phyloP scores from a whole-genome alignment of 305 asterid species.

The Fraxinus paxiana region DNA sequence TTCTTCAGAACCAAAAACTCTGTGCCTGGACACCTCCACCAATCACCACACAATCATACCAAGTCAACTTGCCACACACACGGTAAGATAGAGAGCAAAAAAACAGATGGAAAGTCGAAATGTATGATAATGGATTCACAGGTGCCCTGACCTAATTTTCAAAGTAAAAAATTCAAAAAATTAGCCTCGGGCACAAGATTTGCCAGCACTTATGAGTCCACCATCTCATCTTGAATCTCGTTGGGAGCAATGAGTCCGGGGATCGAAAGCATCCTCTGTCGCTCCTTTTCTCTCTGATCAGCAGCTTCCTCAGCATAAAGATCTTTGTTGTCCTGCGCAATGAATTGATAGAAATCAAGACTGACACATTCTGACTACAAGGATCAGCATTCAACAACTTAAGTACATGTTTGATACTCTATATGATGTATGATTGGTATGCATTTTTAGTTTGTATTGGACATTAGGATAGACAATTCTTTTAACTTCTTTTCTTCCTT shows the following conservation, averaged over 20 bases:
- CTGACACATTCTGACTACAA: neutral
- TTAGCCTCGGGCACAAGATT: slow-evolving; percentile 22
- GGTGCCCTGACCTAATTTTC: slow-evolving; percentile 22
- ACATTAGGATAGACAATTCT: neutral
- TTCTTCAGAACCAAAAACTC: slow-evolving; percentile 28
- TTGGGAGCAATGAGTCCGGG: slow-evolving; percentile 90
- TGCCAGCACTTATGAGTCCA: slow-evolving; percentile 46
- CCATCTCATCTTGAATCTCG: slow-evolving; percentile 91
- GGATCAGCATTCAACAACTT: neutral
- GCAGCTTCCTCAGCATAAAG: slow-evolving; percentile 97
- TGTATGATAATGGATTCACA: slow-evolving; percentile 19
- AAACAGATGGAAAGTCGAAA: slow-evolving; percentile 22
- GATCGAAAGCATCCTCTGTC: slow-evolving; percentile 78
- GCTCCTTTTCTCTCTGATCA: slow-evolving; percentile 79
- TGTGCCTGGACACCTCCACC: slow-evolving; percentile 31
- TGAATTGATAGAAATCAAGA: neutral
- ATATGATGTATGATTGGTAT: neutral
- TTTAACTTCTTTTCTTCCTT: neutral
- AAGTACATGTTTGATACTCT: neutral
- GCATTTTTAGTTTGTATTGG: neutral
- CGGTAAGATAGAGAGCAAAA: slow-evolving; percentile 23
- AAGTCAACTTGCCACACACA: slow-evolving; percentile 17
- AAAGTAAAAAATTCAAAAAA: slow-evolving; percentile 30
- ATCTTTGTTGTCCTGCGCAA: slow-evolving; percentile 87
- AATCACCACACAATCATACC: slow-evolving; percentile 27